These are phyloP conservation scores for Stephanodiscus minutulus DNA, from an alignment of 108 stramenopile species.

Conservation along the genomic window DNA sequence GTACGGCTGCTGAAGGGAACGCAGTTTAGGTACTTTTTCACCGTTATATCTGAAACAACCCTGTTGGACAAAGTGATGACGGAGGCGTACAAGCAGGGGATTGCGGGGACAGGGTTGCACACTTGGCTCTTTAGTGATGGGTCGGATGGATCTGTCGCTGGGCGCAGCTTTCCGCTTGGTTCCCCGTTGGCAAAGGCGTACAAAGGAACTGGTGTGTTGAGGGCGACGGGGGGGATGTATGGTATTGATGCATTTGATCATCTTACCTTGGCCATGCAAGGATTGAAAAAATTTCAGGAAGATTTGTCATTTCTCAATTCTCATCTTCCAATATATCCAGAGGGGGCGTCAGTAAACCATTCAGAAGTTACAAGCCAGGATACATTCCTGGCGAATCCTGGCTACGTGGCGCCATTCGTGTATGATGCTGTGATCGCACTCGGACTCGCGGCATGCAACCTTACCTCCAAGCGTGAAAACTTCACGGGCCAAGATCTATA, in stretches of 20 bases:
- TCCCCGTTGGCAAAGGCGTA: slow-evolving; percentile 49
- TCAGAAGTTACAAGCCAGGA: slow-evolving; percentile 14
- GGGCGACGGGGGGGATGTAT: slow-evolving; percentile 36
- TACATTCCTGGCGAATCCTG: slow-evolving; percentile 4
- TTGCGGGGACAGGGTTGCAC: slow-evolving; percentile 49
- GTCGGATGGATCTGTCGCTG: slow-evolving; percentile 17
- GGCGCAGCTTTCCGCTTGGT: slow-evolving; percentile 35
- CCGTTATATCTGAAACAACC: neutral
- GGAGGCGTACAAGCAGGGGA: slow-evolving; percentile 43
- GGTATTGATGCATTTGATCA: slow-evolving; percentile 40
- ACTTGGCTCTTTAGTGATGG: slow-evolving; percentile 59
- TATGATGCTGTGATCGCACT: slow-evolving; percentile 65
- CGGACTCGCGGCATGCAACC: slow-evolving; percentile 57
- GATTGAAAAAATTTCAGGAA: slow-evolving; percentile 17
- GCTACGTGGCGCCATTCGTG: slow-evolving; percentile 26
- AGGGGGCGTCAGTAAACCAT: slow-evolving; percentile 14
- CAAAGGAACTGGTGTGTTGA: slow-evolving; percentile 31
- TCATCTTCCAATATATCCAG: slow-evolving; percentile 12
- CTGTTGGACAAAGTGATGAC: slow-evolving; percentile 35
- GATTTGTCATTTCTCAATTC: slow-evolving; percentile 11
- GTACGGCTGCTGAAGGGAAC: slow-evolving; percentile 12
- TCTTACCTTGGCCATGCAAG: slow-evolving; percentile 18
- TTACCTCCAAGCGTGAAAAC: slow-evolving; percentile 7
- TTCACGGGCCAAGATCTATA: slow-evolving; percentile 49
- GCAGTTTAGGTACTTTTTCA: slow-evolving; percentile 45